Base-by-base conservation (phyloP, 345 rosid species). In the Populus nigra region DNA sequence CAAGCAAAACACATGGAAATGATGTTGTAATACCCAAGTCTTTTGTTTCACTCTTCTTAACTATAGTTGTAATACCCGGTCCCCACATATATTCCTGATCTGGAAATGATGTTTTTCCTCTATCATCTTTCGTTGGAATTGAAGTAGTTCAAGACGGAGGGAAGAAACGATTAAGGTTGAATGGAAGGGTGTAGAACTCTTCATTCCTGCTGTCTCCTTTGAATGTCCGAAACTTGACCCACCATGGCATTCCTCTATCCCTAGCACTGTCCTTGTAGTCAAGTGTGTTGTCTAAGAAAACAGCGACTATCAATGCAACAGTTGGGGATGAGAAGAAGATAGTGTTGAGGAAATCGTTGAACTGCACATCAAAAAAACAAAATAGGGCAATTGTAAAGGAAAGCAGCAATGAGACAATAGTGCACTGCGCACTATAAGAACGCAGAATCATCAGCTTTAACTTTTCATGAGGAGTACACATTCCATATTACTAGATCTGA, bases 161-260 rank as follows among this genome's bases (percentile, higher is more conserved):
- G 86, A 96, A 96, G 90, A 90, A 93, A 36, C 98, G 94, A 88
- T 93, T 89, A 20, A 96, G 91, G 84, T 93, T 96, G 86, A 96
- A 96, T 9, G 97, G 98, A 69, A 96, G 99, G 7, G 97, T 88
- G 84, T 96, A 96, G 82, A 96, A 96, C 77, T 96, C 98, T 43
- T 93, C 97, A 72, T 91, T 96, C 66, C 98, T 82, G 80, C 90
- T 84, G 86, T 92, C 97, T 72, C 97, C 97, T 83, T 94, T 90
- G 68, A 96, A 94, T 29, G 98, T 85, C 72, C 95, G 82, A 84
- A 96, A 92, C 75, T 89, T 92, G 43, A 81, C 95, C 98, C 99
- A 96, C 98, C 99, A 96, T 33, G 93, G 94, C 94, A 94, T 86
- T 31, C 99, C 99, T 77, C 98, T 85, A 39, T 96, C 99, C 81